A percentile compares a stretch with the other conserved stretches of the same genome.
These are phyloP conservation scores for Punctularia strigosozonata DNA, from an alignment of 768 basidiomycete species.

Conservation along the genomic window DNA sequence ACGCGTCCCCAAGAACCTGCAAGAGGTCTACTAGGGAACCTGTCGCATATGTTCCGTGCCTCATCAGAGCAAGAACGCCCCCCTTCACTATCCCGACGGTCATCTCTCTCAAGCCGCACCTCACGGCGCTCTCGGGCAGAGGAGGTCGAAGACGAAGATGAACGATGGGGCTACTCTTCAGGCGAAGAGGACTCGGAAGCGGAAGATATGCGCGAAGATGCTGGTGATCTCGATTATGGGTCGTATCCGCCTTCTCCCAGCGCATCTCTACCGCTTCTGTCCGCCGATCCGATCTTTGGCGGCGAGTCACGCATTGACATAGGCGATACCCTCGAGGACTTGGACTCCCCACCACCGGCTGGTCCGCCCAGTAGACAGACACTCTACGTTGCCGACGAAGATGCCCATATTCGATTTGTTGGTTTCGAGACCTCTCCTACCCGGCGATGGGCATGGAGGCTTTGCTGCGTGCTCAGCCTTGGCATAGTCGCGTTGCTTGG, in stretches of 20 bases:
- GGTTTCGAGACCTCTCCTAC: conserved; percentile 64
- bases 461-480: conserved; percentile 51
- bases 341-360: conserved; percentile 63
- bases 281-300: conserved; percentile 71
- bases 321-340: conserved; percentile 46
- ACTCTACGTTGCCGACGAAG: conserved; percentile 82
- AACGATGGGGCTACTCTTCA: conserved; percentile 91
- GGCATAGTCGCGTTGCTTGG: conserved; percentile 75
- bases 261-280: conserved; percentile 50
- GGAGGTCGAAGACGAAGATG: conserved; percentile 43
- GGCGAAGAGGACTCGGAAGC: conserved; percentile 61
- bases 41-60: conserved; percentile 55
- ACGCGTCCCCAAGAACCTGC: conserved; percentile 15
- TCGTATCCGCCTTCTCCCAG: conserved; percentile 57
- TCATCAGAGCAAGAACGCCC: conserved; percentile 22
- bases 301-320: conserved; percentile 79
- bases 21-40: conserved; percentile 41
- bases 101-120: conserved; percentile 38
- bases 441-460: conserved; percentile 60
- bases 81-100: conserved; percentile 47
- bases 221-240: conserved; percentile 58
- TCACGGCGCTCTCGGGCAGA: conserved; percentile 37
- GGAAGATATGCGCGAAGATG: conserved; percentile 22
- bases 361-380: conserved; percentile 82
- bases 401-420: conserved; percentile 74